These are phyloP conservation scores for Coniella vitis DNA, from an alignment of 2,329 filamentous ascomycete species.

Conservation along the genomic window DNA sequence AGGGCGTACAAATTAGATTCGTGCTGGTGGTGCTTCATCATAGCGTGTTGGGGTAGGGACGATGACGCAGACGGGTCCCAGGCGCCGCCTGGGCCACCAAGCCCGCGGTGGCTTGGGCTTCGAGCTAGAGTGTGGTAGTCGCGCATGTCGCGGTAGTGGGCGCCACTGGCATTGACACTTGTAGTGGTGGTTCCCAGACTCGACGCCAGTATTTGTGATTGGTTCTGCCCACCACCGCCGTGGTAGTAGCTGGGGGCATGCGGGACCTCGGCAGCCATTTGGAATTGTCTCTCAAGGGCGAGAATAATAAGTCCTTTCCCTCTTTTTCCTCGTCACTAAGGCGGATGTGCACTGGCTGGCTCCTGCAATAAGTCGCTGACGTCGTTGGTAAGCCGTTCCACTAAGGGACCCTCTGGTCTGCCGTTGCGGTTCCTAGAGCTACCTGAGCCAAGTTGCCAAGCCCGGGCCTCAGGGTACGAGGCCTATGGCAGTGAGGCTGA, in stretches of 20 bases:
- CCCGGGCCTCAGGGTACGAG: too few relatives aligned
- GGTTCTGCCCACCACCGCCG: not conserved
- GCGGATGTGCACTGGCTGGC: too few relatives aligned
- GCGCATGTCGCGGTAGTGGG: not conserved
- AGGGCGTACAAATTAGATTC: constrained; percentile 1
- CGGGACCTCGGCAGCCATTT: constrained; percentile 12
- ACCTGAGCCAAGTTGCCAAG: not conserved
- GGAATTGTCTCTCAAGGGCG: not conserved
- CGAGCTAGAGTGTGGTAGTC: constrained; percentile 1
- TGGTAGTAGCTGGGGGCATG: not conserved
- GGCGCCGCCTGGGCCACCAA: not conserved
- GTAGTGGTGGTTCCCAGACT: constrained; percentile 9
- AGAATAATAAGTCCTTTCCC: too few relatives aligned
- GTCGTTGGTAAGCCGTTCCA: too few relatives aligned
- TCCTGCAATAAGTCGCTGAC: too few relatives aligned
- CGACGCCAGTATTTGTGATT: not conserved
- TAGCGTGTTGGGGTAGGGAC: not conserved
- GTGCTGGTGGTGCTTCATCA: not conserved
- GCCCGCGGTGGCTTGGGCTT: constrained; percentile 6
- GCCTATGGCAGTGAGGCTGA: too few relatives aligned
- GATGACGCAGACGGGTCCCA: constrained; percentile 11
- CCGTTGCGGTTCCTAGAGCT: not conserved
- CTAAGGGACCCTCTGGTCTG: too few relatives aligned
- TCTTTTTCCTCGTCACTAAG: too few relatives aligned
- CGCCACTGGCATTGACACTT: too few relatives aligned